Evolutionary conservation across 2,329 filamentous ascomycete genomes (phyloP), one percentile per base, ranked within the genome.

Genomic region (Claviceps monticola): DNA sequence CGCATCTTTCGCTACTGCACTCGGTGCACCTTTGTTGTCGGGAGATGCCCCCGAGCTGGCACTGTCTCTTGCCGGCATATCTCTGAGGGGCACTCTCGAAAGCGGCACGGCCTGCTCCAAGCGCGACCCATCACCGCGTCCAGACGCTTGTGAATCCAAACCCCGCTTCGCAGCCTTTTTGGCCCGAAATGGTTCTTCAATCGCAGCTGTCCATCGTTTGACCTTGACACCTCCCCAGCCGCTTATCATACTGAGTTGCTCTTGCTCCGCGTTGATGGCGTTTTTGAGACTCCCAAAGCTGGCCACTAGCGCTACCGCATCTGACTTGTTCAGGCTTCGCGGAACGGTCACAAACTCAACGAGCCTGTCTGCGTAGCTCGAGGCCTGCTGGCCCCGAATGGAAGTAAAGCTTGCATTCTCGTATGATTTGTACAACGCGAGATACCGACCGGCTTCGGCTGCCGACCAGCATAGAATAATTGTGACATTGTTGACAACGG

Each of bases 161-260:
- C 56, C 57, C 38, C 66, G 59, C 62, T 71, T 86, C n/a, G 76
- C 79, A 2, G 86, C 79, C 60, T 84, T 85, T 59, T 82, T 80
- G 5, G 84, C 80, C 53, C 88, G 73, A 60, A 97, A 96, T 0
- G 88, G 88, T 67, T 95, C 89, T 54, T 88, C 79, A 1, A 96
- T 85, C 9, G 86, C 84, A 52, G 74, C 78, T 58, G 78, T 84
- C 91, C 91, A 97, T 53, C 82, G 79, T 66, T 86, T 84, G 21
- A 96, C 88, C 68, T 98, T 98, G 71, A 88, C 89, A 68, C 94
- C 88, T 37, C 93, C 93, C 90, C 90, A 98, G 1, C 93, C 93
- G 34, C 83, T 79, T n/a, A 98, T 81, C 56, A 87, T 72, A 14
- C 82, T 80, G 38, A 98, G 77, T 66, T 95, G 86, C 64, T 97